Evolutionary conservation across 495 filamentous ascomycete genomes (phyloP), one percentile per base, ranked within the genome.

Genomic region (Achaetomiella virescens): DNA sequence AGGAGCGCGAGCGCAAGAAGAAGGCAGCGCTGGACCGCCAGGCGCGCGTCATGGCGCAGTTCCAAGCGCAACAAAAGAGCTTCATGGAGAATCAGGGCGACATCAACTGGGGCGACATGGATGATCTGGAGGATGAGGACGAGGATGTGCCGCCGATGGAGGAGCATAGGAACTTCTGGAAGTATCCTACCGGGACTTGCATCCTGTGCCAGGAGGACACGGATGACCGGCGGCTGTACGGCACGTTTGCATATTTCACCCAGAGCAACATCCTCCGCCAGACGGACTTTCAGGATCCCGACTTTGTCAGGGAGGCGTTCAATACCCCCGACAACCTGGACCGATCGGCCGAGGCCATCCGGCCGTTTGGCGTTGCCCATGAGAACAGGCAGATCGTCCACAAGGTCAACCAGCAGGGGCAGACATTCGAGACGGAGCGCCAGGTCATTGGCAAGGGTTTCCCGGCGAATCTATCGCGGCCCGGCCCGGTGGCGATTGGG

Each of bases 131-230:
- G 31, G 81, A 85, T 38, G 27, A 31, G 27, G 82, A 87, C 38
- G 88, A 88, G 29, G 84, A 88, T n/a, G 70, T 81, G 14, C 84
- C 86, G 24, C 68, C 77, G 5, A 71, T 71, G 0, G 83, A 85
- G 63, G 82, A 86, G 52, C 77, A 83, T 41, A 81, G 79, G 63
- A 89, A 92, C 60, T 79, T 81, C 42, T 95, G 91, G 87, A 93
- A 90, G 64, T 99, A 90, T 66, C 95, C 93, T n/a, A 81, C 82
- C 29, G 93, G 91, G 21, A 95, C 89, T 17, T 99, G 93, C 66
- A 96, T 97, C 61, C 72, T 97, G 12, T 99, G 93, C 65, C 93
- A 97, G 68, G 93, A 97, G 69, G 91, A 96, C 57, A 92, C 91
- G 18, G 90, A 89, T 54, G 92, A 97, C 56, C 84, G 85, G 2